A percentile compares a stretch with the other conserved stretches of the same genome.
These are phyloP conservation scores for Flaveria ramosissima DNA, from an alignment of 129 eudicot genomes.

Conservation along the genomic window DNA sequence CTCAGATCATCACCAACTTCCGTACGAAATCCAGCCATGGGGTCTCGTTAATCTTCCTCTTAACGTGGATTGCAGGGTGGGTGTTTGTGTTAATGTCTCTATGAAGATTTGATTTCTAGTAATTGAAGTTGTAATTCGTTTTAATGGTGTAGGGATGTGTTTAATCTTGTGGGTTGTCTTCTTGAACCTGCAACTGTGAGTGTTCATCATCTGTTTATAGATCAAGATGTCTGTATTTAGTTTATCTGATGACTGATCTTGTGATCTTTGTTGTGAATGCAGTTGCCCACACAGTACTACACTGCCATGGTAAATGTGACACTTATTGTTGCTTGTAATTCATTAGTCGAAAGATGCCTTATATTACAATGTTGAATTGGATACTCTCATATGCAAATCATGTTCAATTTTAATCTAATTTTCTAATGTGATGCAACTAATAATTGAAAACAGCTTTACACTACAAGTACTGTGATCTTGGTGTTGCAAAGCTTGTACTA, in stretches of 20 bases:
- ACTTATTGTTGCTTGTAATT: background rate
- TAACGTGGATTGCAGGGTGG: conserved; percentile 67
- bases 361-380: conserved; percentile 22
- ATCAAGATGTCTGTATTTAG: background rate
- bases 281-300: conserved; percentile 83
- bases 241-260: background rate
- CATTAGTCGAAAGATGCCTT: background rate
- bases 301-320: conserved; percentile 56
- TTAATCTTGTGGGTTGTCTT: conserved; percentile 76
- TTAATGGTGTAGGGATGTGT: conserved; percentile 56
- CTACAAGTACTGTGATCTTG: conserved; percentile 57
- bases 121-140: background rate
- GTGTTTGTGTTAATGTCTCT: conserved; percentile 24
- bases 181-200: conserved; percentile 82
- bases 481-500: conserved; percentile 78
- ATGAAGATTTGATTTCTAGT: background rate
- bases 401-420: background rate
- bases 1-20: conserved; percentile 68
- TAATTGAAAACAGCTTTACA: conserved; percentile 51
- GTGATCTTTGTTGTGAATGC: conserved; percentile 28
- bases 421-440: background rate
- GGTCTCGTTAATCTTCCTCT: conserved; percentile 54
- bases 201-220: conserved; percentile 3
- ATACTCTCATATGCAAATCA: conserved; percentile 5
- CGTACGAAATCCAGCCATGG: conserved; percentile 59